Conservation (phyloP, 2,329 filamentous ascomycete genomes). For the Cylindrodendrum hubeiense region DNA sequence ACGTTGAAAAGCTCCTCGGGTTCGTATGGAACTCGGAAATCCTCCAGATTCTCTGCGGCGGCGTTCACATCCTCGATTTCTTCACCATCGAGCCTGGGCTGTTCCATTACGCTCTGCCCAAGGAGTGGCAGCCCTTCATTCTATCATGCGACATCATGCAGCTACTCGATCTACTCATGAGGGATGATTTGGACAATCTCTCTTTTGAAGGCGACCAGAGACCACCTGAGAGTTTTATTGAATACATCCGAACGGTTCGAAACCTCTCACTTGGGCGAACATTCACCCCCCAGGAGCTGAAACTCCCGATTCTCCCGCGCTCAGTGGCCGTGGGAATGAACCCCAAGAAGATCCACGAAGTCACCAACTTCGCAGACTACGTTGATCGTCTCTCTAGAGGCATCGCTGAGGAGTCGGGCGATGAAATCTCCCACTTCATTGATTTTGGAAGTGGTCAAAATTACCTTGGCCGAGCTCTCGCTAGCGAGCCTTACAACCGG, state of each 20-base stretch:
- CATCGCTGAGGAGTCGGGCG: slow-evolving; percentile 68
- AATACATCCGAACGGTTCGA: slow-evolving; percentile 80
- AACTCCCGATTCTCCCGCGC: slow-evolving; percentile 71
- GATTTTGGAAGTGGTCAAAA: slow-evolving; percentile 98
- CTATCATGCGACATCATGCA: slow-evolving; percentile 77
- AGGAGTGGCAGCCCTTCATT: slow-evolving; percentile 87
- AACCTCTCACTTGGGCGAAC: slow-evolving; percentile 75
- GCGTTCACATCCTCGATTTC: slow-evolving; percentile 97
- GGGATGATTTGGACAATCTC: slow-evolving; percentile 73
- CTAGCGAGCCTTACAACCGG: slow-evolving; percentile 86
- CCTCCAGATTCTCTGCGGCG: slow-evolving; percentile 91
- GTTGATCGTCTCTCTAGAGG: slow-evolving; percentile 72
- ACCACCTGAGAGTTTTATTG: slow-evolving; percentile 70
- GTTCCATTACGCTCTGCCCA: slow-evolving; percentile 81
- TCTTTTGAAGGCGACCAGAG: slow-evolving; percentile 40
- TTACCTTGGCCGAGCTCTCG: slow-evolving; percentile 90
- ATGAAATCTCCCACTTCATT: slow-evolving; percentile 84
- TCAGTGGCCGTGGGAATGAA: slow-evolving; percentile 92
- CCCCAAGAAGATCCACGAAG: slow-evolving; percentile 94
- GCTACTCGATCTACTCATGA: slow-evolving; percentile 84
- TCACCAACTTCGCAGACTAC: slow-evolving; percentile 89
- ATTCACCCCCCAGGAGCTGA: slow-evolving; percentile 60
- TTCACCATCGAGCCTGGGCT: slow-evolving; percentile 88
- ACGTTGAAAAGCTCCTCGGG: slow-evolving; percentile 80
- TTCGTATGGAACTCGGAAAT: slow-evolving; percentile 81